Evolutionary conservation across 768 basidiomycete genomes (phyloP), one percentile per base, ranked within the genome.

Genomic region (Amanita jacksonii): DNA sequence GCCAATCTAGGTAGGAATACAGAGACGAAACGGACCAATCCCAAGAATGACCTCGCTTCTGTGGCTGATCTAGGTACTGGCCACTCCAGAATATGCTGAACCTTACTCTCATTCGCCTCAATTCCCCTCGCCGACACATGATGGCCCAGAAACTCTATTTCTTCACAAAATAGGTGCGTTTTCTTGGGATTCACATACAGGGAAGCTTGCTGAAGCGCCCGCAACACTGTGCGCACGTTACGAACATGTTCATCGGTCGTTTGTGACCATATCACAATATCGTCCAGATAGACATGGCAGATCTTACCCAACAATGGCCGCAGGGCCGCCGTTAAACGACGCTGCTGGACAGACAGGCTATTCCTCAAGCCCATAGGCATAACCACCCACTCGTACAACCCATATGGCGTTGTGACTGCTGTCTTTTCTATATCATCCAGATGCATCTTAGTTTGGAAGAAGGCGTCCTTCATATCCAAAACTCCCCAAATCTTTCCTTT

Each of bases 231-330:
- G 5, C 49, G 45, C 0, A 67, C 55, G 52, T 70, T 55, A 7
- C 47, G n/a, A 2, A 57, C 34, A 37, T 71, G 69, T 8, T 66
- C 62, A 7, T 60, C 61, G 0, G 65, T 20, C 0, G 61, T 52
- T 8, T 68, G 38, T 1, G 68, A 73, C 50, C 61, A 71, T 13
- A 73, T 62, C 9, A 70, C 51, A 20, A 72, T 57, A 6, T 72
- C 45, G 23, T 55, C 52, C 8, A 55, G 31, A 34, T 47, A 49
- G 0, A 48, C 37, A 12, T 51, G 34, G 6, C 52, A 15, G 45
- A 3, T 8, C n/a, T n/a, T n/a, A n/a, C n/a, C n/a, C n/a, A n/a
- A n/a, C n/a, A n/a, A n/a, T n/a, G n/a, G n/a, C n/a, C 31, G 19
- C 51, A 49, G 1, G 51, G 25, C 9, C 37, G 13, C n/a, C 0